Evolutionary conservation across 331 rosid genomes (phyloP).

Genomic region (Prunus yedoensis): DNA sequence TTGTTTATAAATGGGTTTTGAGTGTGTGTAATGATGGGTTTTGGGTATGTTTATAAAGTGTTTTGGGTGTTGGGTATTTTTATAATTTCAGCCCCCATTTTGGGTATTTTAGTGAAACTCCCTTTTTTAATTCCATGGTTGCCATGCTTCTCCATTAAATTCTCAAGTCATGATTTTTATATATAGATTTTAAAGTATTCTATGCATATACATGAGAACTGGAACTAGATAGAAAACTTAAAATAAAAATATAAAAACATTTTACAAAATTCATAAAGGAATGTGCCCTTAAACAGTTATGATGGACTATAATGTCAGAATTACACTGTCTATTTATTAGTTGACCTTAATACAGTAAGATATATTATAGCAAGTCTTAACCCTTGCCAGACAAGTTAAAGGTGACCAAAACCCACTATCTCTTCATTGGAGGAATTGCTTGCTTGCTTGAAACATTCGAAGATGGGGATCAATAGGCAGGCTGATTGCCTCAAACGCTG

Average conservation of each 20-base stretch:
- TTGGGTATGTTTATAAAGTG: too few relatives aligned
- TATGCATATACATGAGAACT: neutral
- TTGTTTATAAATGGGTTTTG: too few relatives aligned
- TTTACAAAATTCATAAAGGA: neutral
- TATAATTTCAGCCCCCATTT: too few relatives aligned
- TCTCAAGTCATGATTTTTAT: neutral
- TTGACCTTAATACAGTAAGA: neutral
- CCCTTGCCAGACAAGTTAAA: slow-evolving; percentile 5
- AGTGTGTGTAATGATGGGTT: too few relatives aligned
- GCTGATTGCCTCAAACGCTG: slow-evolving; percentile 17
- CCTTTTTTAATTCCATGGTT: neutral
- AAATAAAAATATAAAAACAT: neutral
- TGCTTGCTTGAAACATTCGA: slow-evolving; percentile 17
- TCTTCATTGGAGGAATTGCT: neutral
- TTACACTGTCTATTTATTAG: neutral
- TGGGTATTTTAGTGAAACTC: too few relatives aligned
- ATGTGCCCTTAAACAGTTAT: neutral
- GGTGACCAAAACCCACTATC: neutral
- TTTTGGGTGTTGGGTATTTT: too few relatives aligned
- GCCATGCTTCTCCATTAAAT: neutral
- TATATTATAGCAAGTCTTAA: neutral
- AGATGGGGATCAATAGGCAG: slow-evolving; percentile 35
- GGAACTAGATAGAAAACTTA: neutral
- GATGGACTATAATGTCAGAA: neutral
- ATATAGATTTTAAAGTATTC: slow-evolving; percentile 5